Evolutionary conservation across 2,329 filamentous ascomycete genomes (phyloP), one percentile per base, ranked within the genome.

Genomic region (Clonostachys solani): DNA sequence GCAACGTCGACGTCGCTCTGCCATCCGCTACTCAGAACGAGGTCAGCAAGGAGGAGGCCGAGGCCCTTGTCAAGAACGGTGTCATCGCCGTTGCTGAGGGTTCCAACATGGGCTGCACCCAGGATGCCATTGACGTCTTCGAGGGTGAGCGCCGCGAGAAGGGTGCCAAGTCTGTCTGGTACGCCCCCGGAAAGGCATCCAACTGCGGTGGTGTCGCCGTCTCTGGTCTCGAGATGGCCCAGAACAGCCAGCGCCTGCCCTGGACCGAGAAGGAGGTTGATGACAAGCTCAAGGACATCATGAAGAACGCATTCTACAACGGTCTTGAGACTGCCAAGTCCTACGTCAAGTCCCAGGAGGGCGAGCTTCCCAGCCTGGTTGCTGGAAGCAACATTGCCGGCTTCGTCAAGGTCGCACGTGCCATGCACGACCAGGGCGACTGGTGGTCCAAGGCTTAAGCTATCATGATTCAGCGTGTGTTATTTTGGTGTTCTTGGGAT

Each of bases 91-190:
- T 97, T 56, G 94, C 94, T 49, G 94, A 99, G 75, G 94, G 94
- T 48, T 94, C 87, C 73, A 97, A 97, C 83, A 97, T 99, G 94
- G 94, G 94, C 54, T 96, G 91, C 79, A 96, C 92, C 34, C 90
- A 94, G 72, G 91, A 88, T 55, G 92, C 92, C 57, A 96, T 99
- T 61, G 88, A 96, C 61, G 76, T 90, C 55, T 97, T 97, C 67
- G 92, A 97, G 81, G 80, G 78, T 16, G 76, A 84, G 60, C 81
- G 92, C 58, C 83, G 76, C 65, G 81, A 81, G 66, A 83, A 89
- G 75, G 83, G 81, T 54, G 70, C 71, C 45, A 66, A 71, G 45
- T 83, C 89, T 50, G 84, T 96, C 69, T 99, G 94, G 94, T 97
- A 97, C 71, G 94, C 88, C 16, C 92, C 92, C 44, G 92, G 90